A percentile compares a stretch with the other conserved stretches of the same genome.
phyloP scores from a whole-genome alignment of 2,329 filamentous ascomycete genomes.

The Trichophyton benhamiae region DNA sequence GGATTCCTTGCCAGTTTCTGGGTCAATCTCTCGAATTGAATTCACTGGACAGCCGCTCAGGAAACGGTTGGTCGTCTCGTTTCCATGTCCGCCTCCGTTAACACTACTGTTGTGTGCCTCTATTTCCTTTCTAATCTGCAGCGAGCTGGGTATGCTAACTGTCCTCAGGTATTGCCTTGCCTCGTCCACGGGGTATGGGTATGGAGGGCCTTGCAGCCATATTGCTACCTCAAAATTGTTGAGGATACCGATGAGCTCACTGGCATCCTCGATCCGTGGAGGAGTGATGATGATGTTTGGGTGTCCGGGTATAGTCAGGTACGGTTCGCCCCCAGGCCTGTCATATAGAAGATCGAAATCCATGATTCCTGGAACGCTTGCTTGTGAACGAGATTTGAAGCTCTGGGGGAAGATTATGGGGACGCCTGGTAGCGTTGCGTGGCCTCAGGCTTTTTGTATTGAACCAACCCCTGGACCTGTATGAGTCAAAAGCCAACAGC shows the following conservation, averaged over 20 bases:
- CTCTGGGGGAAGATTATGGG: no score
- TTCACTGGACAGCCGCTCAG: conserved; percentile 5
- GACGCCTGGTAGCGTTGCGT: no score
- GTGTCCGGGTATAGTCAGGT: conserved; percentile 1
- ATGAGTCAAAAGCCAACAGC: neutral
- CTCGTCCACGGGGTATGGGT: conserved; percentile 6
- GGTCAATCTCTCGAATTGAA: conserved; percentile 7
- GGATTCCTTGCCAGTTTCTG: conserved; percentile 3
- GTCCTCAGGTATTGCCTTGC: neutral
- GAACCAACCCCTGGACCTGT: neutral
- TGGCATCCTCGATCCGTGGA: neutral
- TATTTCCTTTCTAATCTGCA: neutral
- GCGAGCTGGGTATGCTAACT: neutral
- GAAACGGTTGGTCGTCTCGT: neutral
- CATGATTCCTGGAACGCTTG: neutral
- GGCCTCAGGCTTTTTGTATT: neutral
- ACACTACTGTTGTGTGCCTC: neutral
- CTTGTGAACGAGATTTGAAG: no score
- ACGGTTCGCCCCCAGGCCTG: conserved; percentile 7
- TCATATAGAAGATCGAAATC: conserved; percentile 5
- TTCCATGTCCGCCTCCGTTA: neutral
- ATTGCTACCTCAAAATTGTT: conserved; percentile 5
- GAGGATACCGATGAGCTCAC: neutral
- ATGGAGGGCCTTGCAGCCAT: conserved; percentile 8
- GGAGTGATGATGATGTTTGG: conserved; percentile 9